Conservation (phyloP, 176 grass and related monocot genomes). For the Zoysia japonica region DNA sequence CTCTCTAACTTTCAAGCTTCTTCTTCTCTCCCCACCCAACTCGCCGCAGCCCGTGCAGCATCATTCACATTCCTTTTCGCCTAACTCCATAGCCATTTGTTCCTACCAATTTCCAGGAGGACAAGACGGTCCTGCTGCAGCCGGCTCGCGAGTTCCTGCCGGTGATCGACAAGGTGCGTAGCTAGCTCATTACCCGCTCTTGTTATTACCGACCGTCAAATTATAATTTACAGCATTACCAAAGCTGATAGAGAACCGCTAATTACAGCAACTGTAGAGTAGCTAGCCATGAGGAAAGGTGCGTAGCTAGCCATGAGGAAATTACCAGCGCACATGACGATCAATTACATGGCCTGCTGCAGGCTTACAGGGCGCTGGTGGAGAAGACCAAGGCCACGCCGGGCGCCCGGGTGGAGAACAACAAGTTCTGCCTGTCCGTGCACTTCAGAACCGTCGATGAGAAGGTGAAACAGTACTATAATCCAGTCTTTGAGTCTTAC, state of each 20-base stretch:
- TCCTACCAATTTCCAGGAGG: slow-evolving; percentile 24
- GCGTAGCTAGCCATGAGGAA: too few relatives aligned
- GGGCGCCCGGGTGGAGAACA: slow-evolving; percentile 91
- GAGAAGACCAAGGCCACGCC: slow-evolving; percentile 64
- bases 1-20: not conserved
- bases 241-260: too few relatives aligned
- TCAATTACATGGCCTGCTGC: not conserved
- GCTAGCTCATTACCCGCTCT: not conserved
- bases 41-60: not conserved
- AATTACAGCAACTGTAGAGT: too few relatives aligned
- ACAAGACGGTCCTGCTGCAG: slow-evolving; percentile 52
- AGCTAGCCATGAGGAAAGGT: too few relatives aligned
- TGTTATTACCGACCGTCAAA: not conserved
- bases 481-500: slow-evolving; percentile 25
- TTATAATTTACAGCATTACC: not conserved
- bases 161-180: slow-evolving; percentile 67
- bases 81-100: slow-evolving; percentile 5
- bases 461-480: slow-evolving; percentile 42
- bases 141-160: slow-evolving; percentile 92
- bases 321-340: not conserved
- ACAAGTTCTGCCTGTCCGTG: slow-evolving; percentile 98
- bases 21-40: not conserved
- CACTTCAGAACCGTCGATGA: slow-evolving; percentile 99
- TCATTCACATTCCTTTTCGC: slow-evolving; percentile 10
- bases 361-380: slow-evolving; percentile 63